Percentiles rank a stretch among this genome's conserved stretches.
Conservation (phyloP, 257 asterid species). For the Primulina huaijiensis region DNA sequence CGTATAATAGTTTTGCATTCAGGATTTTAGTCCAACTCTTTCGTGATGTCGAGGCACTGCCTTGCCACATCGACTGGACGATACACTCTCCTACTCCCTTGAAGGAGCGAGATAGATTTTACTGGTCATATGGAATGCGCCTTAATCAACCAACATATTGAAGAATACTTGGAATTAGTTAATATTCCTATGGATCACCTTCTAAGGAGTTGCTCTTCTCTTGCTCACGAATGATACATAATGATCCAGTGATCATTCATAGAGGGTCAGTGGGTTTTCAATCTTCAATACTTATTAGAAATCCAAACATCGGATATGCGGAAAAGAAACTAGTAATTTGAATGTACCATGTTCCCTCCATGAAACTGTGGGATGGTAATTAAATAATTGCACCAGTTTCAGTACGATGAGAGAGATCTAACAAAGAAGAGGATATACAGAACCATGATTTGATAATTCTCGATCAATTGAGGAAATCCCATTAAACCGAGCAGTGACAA, state of each 20-base stretch:
- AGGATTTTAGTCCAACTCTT: not conserved
- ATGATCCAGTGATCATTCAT: not conserved
- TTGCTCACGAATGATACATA: not conserved
- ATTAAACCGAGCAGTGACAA: not conserved
- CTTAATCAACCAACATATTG: not conserved
- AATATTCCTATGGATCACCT: not conserved
- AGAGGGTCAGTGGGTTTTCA: not conserved
- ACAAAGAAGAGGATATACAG: not conserved
- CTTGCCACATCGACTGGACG: not conserved
- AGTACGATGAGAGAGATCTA: too few relatives aligned
- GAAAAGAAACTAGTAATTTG: too few relatives aligned
- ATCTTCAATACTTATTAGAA: not conserved
- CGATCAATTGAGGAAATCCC: not conserved
- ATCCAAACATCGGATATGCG: not conserved
- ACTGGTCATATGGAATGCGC: not conserved
- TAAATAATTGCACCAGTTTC: too few relatives aligned
- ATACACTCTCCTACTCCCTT: too few relatives aligned
- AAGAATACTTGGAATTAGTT: conserved; percentile 1
- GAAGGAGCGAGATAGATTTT: not conserved
- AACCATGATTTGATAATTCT: not conserved
- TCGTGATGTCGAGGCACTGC: not conserved
- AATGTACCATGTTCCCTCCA: too few relatives aligned
- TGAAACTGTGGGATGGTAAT: too few relatives aligned
- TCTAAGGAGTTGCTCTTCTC: not conserved
- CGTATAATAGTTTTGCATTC: not conserved